Percentiles rank a stretch among this genome's conserved stretches.
These are phyloP conservation scores for Quercus alba DNA, from an alignment of 306 rosid genomes.

Conservation along the genomic window DNA sequence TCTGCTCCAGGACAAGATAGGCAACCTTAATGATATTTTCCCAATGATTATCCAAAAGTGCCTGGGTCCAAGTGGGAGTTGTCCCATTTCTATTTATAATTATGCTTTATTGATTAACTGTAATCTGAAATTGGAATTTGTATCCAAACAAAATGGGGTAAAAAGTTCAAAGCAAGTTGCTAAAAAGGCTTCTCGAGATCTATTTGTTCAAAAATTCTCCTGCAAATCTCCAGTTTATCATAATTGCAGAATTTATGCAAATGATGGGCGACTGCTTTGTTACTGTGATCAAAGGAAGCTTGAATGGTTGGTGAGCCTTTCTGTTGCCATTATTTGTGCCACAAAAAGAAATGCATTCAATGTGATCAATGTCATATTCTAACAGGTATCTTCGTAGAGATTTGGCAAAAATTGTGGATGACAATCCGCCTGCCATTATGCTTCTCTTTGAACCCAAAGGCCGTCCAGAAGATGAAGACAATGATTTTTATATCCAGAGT, in stretches of 20 bases:
- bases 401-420: slow-evolving; percentile 78
- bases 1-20: slow-evolving; percentile 54
- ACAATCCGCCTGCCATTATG: slow-evolving; percentile 83
- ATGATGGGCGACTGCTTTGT: slow-evolving; percentile 93
- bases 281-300: slow-evolving; percentile 92
- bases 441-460: slow-evolving; percentile 99
- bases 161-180: slow-evolving; percentile 49
- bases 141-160: slow-evolving; percentile 40
- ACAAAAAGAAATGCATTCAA: slow-evolving; percentile 10
- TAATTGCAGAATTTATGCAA: slow-evolving; percentile 91
- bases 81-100: slow-evolving; percentile 72
- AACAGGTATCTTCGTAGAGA: slow-evolving; percentile 79
- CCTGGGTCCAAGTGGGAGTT: slow-evolving; percentile 76
- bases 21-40: slow-evolving; percentile 45
- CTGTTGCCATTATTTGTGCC: slow-evolving; percentile 7
- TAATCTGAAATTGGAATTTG: slow-evolving; percentile 44
- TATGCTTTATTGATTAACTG: slow-evolving; percentile 63
- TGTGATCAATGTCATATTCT: slow-evolving; percentile 21
- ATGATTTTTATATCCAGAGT: slow-evolving; percentile 89
- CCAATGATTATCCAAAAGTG: slow-evolving; percentile 70
- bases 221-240: slow-evolving; percentile 97
- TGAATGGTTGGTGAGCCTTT: slow-evolving; percentile 71
- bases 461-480: slow-evolving; percentile 97
- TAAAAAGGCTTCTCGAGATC: slow-evolving; percentile 74
- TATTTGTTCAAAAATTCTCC: slow-evolving; percentile 85